phyloP scores from a whole-genome alignment of 768 basidiomycete species.

The Candolleomyces efflorescens region DNA sequence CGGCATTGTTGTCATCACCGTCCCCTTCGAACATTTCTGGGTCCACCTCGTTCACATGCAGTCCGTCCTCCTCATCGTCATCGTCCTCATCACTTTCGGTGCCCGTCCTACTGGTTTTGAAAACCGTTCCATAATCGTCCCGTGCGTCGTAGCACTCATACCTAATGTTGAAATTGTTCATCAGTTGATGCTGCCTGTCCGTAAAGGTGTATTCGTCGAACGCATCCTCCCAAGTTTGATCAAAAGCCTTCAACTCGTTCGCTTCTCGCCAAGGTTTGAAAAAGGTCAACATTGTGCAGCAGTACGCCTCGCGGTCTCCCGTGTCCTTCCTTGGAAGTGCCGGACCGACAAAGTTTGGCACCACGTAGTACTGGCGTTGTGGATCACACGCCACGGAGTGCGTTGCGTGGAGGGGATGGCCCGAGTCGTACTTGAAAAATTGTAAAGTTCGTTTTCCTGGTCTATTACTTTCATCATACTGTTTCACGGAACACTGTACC shows the following conservation, averaged over 20 bases:
- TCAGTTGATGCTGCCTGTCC: not conserved
- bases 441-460: not conserved
- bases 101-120: not conserved
- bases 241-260: not conserved
- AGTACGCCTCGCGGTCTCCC: not conserved
- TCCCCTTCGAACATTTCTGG: too few species aligned
- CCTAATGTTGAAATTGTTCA: not conserved
- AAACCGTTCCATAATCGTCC: not conserved
- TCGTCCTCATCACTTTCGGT: not conserved
- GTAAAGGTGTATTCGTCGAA: not conserved
- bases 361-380: not conserved
- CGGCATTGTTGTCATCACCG: too few species aligned
- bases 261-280: not conserved
- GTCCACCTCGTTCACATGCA: not conserved
- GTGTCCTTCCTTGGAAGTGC: not conserved
- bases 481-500: not conserved
- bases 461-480: too few species aligned
- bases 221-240: not conserved
- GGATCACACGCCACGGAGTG: not conserved
- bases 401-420: not conserved
- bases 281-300: not conserved
- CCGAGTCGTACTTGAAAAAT: not conserved
- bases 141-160: slow-evolving; percentile 4
- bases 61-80: not conserved
- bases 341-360: not conserved